Conservation (phyloP, 148 eudicot species). For the Silene uniflora region DNA sequence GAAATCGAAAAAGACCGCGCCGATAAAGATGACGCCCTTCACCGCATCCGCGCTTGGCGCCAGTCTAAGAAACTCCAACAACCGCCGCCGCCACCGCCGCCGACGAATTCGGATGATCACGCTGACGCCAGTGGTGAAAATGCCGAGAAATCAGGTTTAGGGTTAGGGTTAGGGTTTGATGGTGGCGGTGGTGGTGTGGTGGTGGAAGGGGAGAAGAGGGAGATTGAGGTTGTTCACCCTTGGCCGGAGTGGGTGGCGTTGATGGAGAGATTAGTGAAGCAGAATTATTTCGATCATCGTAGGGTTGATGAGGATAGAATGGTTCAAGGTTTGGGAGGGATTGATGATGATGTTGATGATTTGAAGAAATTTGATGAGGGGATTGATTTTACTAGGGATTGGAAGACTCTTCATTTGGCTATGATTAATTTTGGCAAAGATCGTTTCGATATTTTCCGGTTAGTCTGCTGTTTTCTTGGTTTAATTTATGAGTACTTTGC, state of each 20-base stretch:
- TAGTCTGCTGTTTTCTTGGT: not conserved
- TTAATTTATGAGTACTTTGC: not conserved
- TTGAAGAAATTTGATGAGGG: conserved; percentile 16
- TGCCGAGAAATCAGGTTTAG: conserved; percentile 13
- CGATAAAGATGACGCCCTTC: conserved; percentile 69
- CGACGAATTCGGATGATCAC: not conserved
- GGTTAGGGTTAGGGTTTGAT: conserved; percentile 15
- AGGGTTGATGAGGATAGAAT: conserved; percentile 75
- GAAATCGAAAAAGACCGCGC: too few relatives aligned
- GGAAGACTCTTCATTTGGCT: conserved; percentile 74
- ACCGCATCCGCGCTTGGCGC: conserved; percentile 84
- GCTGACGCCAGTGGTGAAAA: not conserved
- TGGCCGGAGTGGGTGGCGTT: conserved; percentile 93
- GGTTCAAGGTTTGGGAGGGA: conserved; percentile 50
- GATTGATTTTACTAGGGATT: conserved; percentile 73
- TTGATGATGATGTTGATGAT: conserved; percentile 34
- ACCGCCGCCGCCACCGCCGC: not conserved
- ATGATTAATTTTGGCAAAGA: conserved; percentile 69
- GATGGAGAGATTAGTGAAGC: conserved; percentile 85
- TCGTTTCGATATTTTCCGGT: conserved; percentile 90
- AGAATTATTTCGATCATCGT: conserved; percentile 74
- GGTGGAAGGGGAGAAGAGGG: conserved; percentile 15
- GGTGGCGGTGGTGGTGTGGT: not conserved
- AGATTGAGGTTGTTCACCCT: conserved; percentile 67
- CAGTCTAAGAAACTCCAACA: conserved; percentile 50